Base-by-base conservation (phyloP, 257 asterid genomes). In the Forsythia suspensa region DNA sequence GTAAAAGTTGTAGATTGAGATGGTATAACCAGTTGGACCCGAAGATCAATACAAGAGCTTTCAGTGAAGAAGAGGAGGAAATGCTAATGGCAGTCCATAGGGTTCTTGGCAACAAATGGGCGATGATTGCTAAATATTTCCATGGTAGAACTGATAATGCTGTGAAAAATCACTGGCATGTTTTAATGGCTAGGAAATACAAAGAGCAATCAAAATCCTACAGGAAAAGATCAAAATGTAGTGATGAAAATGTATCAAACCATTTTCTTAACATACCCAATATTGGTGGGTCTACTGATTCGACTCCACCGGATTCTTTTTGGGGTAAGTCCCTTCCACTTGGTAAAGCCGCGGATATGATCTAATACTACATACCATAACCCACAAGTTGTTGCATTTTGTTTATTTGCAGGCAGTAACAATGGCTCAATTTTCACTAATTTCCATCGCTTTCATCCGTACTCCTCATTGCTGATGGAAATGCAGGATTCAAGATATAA, bases 11-110 rank as follows among this genome's bases (percentile, higher is more conserved):
- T 65, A 87, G 93, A 59, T 73, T 89, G 83, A 87, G 93, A 83
- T 87, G 93, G 93, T 79, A 85, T 6, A 89, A 87, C 68, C 93
- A 87, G 41, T 80, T 87, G 12, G 91, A 89, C 81, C 93, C 93
- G 6, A 87, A 84, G 71, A 85, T 87, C 38, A 85, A 84, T 70
- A 82, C 84, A 73, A 78, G 74, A 36, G 88, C 90, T 0, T 87
- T 89, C 76, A 85, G 87, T 0, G 85, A 84, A 43, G 93, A 85
- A 68, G 93, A 89, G 4, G 91, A 87, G 71, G 80, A 70, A 52
- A 84, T 83, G 43, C 75, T 87, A 20, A 46, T 82, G 77, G 89
- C 78, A 12, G 85, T 88, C n/a, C 93, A 89, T 42, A 52, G 83
- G 9, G 74, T 55, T 6, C 81, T 82, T 36, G 93, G 93, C 67